Conservation (phyloP, 768 basidiomycete genomes). For the Agrocybe praecox region DNA sequence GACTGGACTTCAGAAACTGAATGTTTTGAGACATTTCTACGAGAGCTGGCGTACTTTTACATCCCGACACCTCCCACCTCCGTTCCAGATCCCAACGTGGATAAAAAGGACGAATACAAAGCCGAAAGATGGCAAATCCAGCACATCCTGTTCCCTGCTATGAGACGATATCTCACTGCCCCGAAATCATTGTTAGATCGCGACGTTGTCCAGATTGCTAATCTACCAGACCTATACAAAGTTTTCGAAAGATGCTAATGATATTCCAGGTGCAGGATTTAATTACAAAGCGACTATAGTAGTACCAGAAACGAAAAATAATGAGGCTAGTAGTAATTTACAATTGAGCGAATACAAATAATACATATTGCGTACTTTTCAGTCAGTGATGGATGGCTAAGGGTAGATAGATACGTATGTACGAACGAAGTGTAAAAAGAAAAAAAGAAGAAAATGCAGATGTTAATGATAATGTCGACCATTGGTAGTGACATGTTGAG, state of each 20-base stretch:
- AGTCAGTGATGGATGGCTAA: conserved; percentile 3
- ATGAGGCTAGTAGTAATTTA: neutral
- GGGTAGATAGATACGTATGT: conserved; percentile 10
- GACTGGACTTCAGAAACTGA: conserved; percentile 84
- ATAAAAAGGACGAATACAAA: conserved; percentile 47
- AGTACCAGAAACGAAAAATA: too few species aligned
- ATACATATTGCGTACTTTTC: conserved; percentile 14
- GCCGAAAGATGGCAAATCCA: conserved; percentile 86
- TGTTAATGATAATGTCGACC: conserved; percentile 40
- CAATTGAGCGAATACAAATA: conserved; percentile 8
- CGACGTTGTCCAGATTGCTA: conserved; percentile 88
- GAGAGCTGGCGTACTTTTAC: conserved; percentile 93
- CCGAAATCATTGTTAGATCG: conserved; percentile 67
- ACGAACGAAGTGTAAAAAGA: conserved; percentile 6
- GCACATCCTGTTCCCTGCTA: conserved; percentile 86
- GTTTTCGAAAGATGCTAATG: conserved; percentile 89
- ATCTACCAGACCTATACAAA: conserved; percentile 88
- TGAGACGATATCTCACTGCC: conserved; percentile 74
- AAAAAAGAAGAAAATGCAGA: conserved; percentile 12
- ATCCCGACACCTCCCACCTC: conserved; percentile 56
- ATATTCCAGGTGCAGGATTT: neutral
- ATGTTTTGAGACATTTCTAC: conserved; percentile 85
- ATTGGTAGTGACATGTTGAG: conserved; percentile 49
- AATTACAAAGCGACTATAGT: conserved; percentile 2
- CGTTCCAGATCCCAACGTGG: conserved; percentile 7